These are phyloP conservation scores for Omphalotus guepiniiformis DNA, from an alignment of 768 basidiomycete genomes.

Conservation along the genomic window DNA sequence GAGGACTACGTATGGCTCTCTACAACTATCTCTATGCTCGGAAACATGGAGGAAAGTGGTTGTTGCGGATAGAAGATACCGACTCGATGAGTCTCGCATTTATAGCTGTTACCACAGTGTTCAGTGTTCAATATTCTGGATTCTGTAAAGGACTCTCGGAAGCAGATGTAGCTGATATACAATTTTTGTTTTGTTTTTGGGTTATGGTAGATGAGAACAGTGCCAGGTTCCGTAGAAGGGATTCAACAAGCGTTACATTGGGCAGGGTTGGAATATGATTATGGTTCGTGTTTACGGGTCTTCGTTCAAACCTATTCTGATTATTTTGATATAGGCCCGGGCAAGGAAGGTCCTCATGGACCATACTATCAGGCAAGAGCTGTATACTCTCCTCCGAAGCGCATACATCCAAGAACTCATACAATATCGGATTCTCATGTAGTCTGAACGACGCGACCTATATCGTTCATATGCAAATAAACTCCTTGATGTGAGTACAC, in stretches of 20 bases:
- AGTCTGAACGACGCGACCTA: slow-evolving; percentile 88
- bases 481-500: slow-evolving; percentile 66
- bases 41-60: slow-evolving; percentile 83
- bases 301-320: background rate
- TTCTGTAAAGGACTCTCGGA: too few species aligned
- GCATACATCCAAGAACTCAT: background rate
- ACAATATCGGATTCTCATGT: too few species aligned
- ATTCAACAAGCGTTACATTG: slow-evolving; percentile 76
- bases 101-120: too few species aligned
- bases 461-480: slow-evolving; percentile 72
- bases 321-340: slow-evolving; percentile 56
- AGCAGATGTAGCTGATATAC: too few species aligned
- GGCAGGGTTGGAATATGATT: slow-evolving; percentile 91
- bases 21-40: slow-evolving; percentile 87
- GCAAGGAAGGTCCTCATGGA: slow-evolving; percentile 64
- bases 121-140: too few species aligned
- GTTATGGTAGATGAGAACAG: slow-evolving; percentile 60
- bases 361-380: slow-evolving; percentile 80
- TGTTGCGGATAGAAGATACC: slow-evolving; percentile 92
- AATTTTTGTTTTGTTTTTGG: too few species aligned
- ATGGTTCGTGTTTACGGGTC: slow-evolving; percentile 56
- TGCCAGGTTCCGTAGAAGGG: slow-evolving; percentile 81
- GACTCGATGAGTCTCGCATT: slow-evolving; percentile 62
- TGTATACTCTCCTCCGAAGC: background rate
- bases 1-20: slow-evolving; percentile 89